Percentiles rank a stretch among this genome's conserved stretches.
These are phyloP conservation scores for Elasticomyces elasticus DNA, from an alignment of 495 filamentous ascomycete species.

Conservation along the genomic window DNA sequence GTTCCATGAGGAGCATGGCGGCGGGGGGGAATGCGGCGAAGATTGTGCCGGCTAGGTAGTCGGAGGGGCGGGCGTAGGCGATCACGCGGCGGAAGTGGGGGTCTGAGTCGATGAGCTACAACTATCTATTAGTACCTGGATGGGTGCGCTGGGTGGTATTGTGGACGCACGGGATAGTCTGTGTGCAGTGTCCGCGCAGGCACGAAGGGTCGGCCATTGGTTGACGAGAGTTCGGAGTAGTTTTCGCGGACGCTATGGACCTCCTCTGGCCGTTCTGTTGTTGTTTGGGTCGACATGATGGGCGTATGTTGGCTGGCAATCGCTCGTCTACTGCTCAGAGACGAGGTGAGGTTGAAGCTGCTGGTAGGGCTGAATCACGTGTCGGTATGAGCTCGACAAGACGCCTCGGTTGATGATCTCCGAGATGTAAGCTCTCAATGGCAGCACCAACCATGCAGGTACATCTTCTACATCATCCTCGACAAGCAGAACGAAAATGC, in stretches of 20 bases:
- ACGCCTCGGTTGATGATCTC: too few relatives aligned
- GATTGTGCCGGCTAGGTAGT: constrained; percentile 62
- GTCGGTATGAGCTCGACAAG: too few relatives aligned
- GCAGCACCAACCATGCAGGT: too few relatives aligned
- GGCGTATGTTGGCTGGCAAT: constrained; percentile 13
- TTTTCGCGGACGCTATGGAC: constrained; percentile 6
- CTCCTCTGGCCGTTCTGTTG: constrained; percentile 11
- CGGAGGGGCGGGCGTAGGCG: constrained; percentile 70
- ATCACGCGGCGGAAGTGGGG: constrained; percentile 88
- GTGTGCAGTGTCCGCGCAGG: constrained; percentile 65
- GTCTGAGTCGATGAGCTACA: constrained; percentile 21
- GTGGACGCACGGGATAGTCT: constrained; percentile 63
- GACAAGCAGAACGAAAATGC: constrained; percentile 11
- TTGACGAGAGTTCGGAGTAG: constrained; percentile 16
- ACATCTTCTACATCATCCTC: too few relatives aligned
- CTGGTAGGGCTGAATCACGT: too few relatives aligned
- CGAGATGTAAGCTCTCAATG: too few relatives aligned
- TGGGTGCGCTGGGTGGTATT: neutral
- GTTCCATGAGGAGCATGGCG: constrained; percentile 68
- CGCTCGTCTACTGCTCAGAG: too few relatives aligned
- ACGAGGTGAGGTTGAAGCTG: too few relatives aligned
- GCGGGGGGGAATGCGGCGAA: constrained; percentile 59
- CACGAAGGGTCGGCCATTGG: constrained; percentile 43
- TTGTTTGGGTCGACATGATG: neutral
- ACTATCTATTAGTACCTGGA: neutral